Conservation (phyloP, 805 yeast genomes). For the Teunomyces gatunensis region DNA sequence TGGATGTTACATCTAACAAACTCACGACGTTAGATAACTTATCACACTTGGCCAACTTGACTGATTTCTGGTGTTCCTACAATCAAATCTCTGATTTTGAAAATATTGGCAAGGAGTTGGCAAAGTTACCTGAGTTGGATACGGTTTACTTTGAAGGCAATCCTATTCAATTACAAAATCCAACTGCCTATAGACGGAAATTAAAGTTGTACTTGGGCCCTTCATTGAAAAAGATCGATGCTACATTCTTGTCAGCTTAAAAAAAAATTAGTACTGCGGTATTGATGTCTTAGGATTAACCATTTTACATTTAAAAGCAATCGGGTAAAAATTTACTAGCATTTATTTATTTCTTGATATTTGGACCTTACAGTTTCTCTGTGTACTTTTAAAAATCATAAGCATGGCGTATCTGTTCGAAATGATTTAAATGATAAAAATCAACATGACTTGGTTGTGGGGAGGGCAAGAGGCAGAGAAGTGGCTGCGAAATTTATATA, state of each 20-base stretch:
- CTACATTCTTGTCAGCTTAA: slow-evolving; percentile 55
- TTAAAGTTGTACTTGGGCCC: slow-evolving; percentile 69
- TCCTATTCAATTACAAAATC: slow-evolving; percentile 72
- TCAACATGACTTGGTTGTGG: too few relatives aligned
- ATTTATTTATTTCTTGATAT: not conserved
- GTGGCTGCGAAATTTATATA: not conserved
- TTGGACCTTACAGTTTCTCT: too few relatives aligned
- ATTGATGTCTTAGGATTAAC: not conserved
- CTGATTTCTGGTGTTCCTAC: slow-evolving; percentile 92
- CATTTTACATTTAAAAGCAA: too few relatives aligned
- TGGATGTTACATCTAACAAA: slow-evolving; percentile 80
- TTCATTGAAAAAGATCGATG: slow-evolving; percentile 81
- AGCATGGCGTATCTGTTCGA: too few relatives aligned
- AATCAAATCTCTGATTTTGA: slow-evolving; percentile 69
- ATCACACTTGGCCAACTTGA: slow-evolving; percentile 62
- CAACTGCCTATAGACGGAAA: slow-evolving; percentile 85
- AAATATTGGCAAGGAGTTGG: slow-evolving; percentile 65
- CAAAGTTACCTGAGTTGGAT: slow-evolving; percentile 60
- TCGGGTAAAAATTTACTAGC: not conserved
- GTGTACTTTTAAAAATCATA: too few relatives aligned
- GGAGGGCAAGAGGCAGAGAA: too few relatives aligned
- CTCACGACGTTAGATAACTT: slow-evolving; percentile 62
- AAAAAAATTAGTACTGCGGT: not conserved
- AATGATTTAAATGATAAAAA: not conserved
- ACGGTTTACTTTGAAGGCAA: slow-evolving; percentile 94